Evolutionary conservation across 345 rosid genomes (phyloP), one percentile per base, ranked within the genome.

Genomic region (Lumnitzera littorea): DNA sequence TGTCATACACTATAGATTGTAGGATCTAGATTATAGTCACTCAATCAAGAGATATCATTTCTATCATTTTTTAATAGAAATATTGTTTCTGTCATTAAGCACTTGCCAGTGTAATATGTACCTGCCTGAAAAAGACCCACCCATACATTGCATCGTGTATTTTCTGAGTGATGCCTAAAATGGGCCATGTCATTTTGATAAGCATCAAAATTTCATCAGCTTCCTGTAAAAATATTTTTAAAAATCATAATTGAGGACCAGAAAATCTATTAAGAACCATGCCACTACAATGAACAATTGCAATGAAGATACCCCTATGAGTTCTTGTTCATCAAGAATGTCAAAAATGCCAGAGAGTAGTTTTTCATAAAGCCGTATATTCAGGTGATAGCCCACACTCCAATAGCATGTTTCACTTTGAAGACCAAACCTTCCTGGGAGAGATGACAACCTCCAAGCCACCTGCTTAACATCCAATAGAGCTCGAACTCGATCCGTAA

Each of bases 41-140:
- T 36, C 11, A 5, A 27, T 36, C 43, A 36, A 36, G 43, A 36
- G 43, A 36, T 1, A 29, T 29, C 36, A 20, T 20, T 20, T 20
- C 20, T 20, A 29, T 6, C 3, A 3, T 29, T 29, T 29, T 29
- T 6, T 29, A 6, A 29, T 29, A 29, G 1, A 29, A 29, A 29
- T 6, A 36, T 36, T 36, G 43, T 36, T 36, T 5, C 11, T 36
- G 43, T 36, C 43, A 36, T 36, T 5, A 6, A 29, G 5, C 36
- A 29, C 36, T 29, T 29, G 36, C 36, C 36, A 41, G 62, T 23
- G 59, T 52, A 57, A 70, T 51, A 55, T 60, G 62, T 85, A 89
- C 99, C 97, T 90, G 97, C 72, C 78, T 87, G 67, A 94, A 82
- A 60, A 90, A 84, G 63, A 79, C 79, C 96, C 91, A 94, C 58